Evolutionary conservation across 129 eudicot species (phyloP), one percentile per base, ranked within the genome.

Genomic region (Tanacetum coccineum): DNA sequence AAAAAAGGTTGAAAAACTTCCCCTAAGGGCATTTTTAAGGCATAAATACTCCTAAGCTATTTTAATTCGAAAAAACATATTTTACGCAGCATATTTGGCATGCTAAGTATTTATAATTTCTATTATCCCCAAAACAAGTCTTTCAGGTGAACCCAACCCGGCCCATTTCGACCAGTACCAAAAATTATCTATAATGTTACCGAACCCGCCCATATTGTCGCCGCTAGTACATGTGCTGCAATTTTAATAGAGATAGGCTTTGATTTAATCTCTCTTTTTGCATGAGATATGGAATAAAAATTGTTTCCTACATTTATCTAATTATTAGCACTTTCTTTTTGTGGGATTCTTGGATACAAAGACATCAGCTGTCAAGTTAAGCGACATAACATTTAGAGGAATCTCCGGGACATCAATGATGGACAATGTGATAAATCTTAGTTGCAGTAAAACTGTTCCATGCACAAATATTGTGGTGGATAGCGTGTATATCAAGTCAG

Each of bases 371-470:
- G 84, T 81, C 40, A 81, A 72, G 47, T 54, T 87, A 70, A 83
- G 87, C 53, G 85, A 87, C 69, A 70, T 87, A 60, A 61, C 78
- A 19, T 84, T 46, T 22, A 79, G 20, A 46, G 81, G 76, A 60
- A 87, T 87, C 21, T 36, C 65, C 10, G 95, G 90, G 71, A 87
- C 95, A 62, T 84, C 95, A 13, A 46, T 6, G 5, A 80, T 79
- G 65, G 85, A 84, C 19, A 64, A 78, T 25, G 96, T 85, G 50
- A 88, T 88, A 65, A 82, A 74, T 49, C 70, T 88, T 66, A 80
- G 81, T 47, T 88, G 96, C 81, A 88, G 89, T 81, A 53, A 76
- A 59, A 88, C 28, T 17, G 56, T 72, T 56, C 87, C 82, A 10
- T 88, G 96, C 83, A 70, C 74, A 4, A 80, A 85, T 60, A 72